Conservation (phyloP, 2,329 filamentous ascomycete genomes). For the Paecilomyces dactylethromorphus region DNA sequence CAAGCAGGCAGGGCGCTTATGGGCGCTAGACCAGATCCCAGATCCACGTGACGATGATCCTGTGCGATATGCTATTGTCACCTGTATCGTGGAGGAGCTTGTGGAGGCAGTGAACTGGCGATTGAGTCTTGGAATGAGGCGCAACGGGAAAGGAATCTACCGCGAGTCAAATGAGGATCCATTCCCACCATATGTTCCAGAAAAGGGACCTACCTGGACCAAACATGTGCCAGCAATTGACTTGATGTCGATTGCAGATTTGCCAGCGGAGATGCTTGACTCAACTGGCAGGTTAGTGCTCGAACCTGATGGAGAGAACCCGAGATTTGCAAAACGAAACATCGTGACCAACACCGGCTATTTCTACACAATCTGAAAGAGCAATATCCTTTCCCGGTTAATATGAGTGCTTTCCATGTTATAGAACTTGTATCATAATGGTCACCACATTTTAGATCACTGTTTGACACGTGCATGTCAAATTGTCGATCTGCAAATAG, state of each 20-base stretch:
- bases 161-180: constrained; percentile 10
- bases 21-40: constrained; percentile 14
- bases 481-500: neutral
- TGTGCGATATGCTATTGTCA: constrained; percentile 21
- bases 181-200: constrained; percentile 10
- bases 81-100: constrained; percentile 17
- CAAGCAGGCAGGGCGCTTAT: constrained; percentile 13
- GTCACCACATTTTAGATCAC: neutral
- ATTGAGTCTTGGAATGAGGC: constrained; percentile 14
- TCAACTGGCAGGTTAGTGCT: constrained; percentile 7
- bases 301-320: constrained; percentile 9
- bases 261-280: constrained; percentile 4
- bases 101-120: constrained; percentile 20
- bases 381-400: neutral
- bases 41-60: constrained; percentile 20
- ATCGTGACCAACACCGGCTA: constrained; percentile 14
- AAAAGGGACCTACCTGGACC: constrained; percentile 13
- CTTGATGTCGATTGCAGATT: neutral
- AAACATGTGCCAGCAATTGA: constrained; percentile 9
- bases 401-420: neutral
- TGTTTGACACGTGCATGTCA: neutral
- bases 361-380: constrained; percentile 15
- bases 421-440: neutral
- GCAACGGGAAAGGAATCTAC: constrained; percentile 5
- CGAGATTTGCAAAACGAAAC: constrained; percentile 10